phyloP scores from a whole-genome alignment of 2,329 filamentous ascomycete species.

The Aspergillus pseudoviridinutans region DNA sequence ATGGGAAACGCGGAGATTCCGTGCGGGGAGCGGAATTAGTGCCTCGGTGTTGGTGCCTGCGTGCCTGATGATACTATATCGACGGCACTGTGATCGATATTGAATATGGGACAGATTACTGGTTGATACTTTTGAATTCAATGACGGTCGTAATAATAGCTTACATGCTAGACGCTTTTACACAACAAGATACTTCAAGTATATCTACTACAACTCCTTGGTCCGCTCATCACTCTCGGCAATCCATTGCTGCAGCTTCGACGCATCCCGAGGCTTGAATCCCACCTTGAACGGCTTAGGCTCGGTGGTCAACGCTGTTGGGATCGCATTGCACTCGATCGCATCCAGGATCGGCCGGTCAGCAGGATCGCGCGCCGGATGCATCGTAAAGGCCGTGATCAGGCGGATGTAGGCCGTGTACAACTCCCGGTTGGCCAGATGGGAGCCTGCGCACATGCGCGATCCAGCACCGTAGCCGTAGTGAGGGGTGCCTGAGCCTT shows the following conservation, averaged over 20 bases:
- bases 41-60: background rate
- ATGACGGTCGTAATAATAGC: too few relatives aligned
- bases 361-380: conserved; percentile 42
- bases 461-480: conserved; percentile 61
- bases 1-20: conserved; percentile 16
- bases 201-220: conserved; percentile 37
- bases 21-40: conserved; percentile 1
- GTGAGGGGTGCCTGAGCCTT: conserved; percentile 54
- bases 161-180: background rate
- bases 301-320: conserved; percentile 58
- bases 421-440: conserved; percentile 61
- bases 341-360: conserved; percentile 55
- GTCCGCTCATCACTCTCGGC: conserved; percentile 50
- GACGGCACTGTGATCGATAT: too few relatives aligned
- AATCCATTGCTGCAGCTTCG: conserved; percentile 51
- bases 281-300: conserved; percentile 61
- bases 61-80: too few relatives aligned
- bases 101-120: too few relatives aligned
- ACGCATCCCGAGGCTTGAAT: conserved; percentile 48
- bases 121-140: background rate
- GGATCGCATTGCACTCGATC: conserved; percentile 54
- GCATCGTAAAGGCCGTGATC: conserved; percentile 56
- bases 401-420: conserved; percentile 59
- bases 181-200: too few relatives aligned
- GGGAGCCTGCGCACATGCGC: conserved; percentile 61